phyloP scores from a whole-genome alignment of 225 moss, liverwort and hornwort species.

The Bryum argenteum region DNA sequence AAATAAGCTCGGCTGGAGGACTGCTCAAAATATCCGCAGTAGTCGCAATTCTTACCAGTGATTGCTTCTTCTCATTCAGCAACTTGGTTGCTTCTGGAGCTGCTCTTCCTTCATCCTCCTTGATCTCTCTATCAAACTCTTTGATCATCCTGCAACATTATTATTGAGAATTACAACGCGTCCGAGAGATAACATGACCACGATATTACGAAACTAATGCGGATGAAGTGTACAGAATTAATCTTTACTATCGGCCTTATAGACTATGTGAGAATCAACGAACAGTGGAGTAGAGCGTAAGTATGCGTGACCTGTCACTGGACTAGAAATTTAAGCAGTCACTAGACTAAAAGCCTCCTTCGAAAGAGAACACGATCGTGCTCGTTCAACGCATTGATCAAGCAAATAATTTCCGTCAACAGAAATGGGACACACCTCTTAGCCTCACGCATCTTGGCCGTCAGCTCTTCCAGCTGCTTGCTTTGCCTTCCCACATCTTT shows the following conservation, averaged over 20 bases:
- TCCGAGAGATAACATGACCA: neutral
- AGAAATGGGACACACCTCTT: conserved; percentile 59
- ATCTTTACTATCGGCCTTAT: neutral
- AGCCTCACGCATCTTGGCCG: conserved; percentile 96
- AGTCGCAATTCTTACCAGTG: conserved; percentile 56
- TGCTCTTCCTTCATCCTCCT: conserved; percentile 73
- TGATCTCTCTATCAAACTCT: conserved; percentile 92
- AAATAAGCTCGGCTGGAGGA: neutral
- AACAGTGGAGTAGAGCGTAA: neutral
- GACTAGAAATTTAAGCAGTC: neutral
- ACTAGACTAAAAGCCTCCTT: neutral
- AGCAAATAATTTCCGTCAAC: neutral
- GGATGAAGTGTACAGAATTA: neutral
- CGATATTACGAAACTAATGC: neutral
- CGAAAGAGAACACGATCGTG: neutral
- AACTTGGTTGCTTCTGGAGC: conserved; percentile 69
- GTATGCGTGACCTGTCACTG: neutral
- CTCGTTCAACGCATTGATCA: neutral
- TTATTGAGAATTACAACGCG: neutral
- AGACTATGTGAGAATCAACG: neutral
- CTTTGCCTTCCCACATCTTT: conserved; percentile 82
- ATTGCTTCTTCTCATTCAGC: conserved; percentile 88
- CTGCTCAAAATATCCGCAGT: conserved; percentile 1
- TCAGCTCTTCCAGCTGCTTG: conserved; percentile 94
- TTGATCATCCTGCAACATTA: conserved; percentile 76